These are phyloP conservation scores for Reticulascus tulasneorum DNA, from an alignment of 2,329 filamentous ascomycete species.

Conservation along the genomic window DNA sequence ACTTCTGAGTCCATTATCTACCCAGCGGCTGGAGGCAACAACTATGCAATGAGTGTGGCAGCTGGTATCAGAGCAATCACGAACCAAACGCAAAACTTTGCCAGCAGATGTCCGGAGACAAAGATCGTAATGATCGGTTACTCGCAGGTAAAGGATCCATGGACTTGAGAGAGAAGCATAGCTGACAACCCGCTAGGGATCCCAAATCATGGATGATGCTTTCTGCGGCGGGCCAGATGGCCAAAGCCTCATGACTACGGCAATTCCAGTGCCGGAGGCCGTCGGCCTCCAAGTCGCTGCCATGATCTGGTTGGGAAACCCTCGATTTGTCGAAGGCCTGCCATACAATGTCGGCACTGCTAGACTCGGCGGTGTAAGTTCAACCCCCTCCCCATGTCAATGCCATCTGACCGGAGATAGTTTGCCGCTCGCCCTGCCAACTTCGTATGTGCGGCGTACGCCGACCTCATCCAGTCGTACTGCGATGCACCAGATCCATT, in stretches of 20 bases:
- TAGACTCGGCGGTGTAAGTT: slow-evolving; percentile 47
- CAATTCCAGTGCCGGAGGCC: slow-evolving; percentile 33
- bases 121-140: slow-evolving; percentile 21
- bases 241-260: slow-evolving; percentile 39
- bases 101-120: slow-evolving; percentile 19
- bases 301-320: slow-evolving; percentile 58
- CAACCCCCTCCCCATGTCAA: neutral
- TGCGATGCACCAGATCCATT: slow-evolving; percentile 62
- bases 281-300: slow-evolving; percentile 50
- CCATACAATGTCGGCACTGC: slow-evolving; percentile 58
- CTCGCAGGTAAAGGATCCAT: slow-evolving; percentile 32
- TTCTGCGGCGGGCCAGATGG: slow-evolving; percentile 55
- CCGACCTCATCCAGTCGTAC: slow-evolving; percentile 57
- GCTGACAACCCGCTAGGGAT: too few relatives aligned
- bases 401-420: slow-evolving; percentile 28
- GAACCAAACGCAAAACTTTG: slow-evolving; percentile 39
- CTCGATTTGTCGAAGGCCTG: slow-evolving; percentile 46
- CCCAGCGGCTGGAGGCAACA: slow-evolving; percentile 51
- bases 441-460: slow-evolving; percentile 51
- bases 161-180: neutral
- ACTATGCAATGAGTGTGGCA: slow-evolving; percentile 49
- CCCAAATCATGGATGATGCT: slow-evolving; percentile 59
- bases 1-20: slow-evolving; percentile 45
- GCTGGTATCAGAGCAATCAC: slow-evolving; percentile 50
- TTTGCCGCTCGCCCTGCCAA: slow-evolving; percentile 57